A percentile compares a stretch with the other conserved stretches of the same genome.
These are phyloP conservation scores for Poa pratensis DNA, from an alignment of 176 grass and related monocot genomes.

Conservation along the genomic window DNA sequence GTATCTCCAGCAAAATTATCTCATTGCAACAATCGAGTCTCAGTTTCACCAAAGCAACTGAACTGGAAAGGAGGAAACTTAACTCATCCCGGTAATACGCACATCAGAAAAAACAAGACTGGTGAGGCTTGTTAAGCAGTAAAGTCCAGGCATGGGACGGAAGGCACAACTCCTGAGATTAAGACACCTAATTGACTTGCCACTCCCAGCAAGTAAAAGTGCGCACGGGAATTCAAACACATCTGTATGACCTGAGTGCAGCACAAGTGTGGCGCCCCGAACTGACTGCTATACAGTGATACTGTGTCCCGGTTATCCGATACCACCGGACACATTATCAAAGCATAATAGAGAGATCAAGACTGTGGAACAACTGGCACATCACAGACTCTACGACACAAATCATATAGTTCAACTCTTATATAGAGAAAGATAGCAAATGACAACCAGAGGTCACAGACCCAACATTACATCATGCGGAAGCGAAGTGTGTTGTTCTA, in stretches of 20 bases:
- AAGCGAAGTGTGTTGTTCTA: too few relatives aligned
- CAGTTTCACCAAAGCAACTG: neutral
- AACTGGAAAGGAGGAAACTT: neutral
- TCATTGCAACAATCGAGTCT: neutral
- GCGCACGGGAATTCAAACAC: neutral
- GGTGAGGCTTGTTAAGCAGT: constrained; percentile 4
- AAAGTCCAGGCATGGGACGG: neutral
- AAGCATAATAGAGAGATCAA: too few relatives aligned
- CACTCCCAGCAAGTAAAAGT: constrained; percentile 2
- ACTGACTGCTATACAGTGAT: too few relatives aligned
- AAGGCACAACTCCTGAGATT: neutral
- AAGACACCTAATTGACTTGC: neutral
- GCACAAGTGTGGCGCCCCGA: too few relatives aligned
- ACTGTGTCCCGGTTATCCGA: too few relatives aligned
- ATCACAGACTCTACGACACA: too few relatives aligned
- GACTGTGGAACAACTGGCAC: too few relatives aligned
- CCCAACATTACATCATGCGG: too few relatives aligned
- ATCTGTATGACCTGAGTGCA: neutral
- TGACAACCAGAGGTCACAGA: too few relatives aligned
- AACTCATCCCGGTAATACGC: neutral
- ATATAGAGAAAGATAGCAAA: too few relatives aligned
- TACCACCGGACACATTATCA: too few relatives aligned
- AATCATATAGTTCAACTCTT: too few relatives aligned
- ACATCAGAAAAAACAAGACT: neutral
- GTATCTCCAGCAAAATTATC: constrained; percentile 2